Evolutionary conservation across 2,329 filamentous ascomycete species (phyloP), one percentile per base, ranked within the genome.

Genomic region (Calcarisporium arbuscula): DNA sequence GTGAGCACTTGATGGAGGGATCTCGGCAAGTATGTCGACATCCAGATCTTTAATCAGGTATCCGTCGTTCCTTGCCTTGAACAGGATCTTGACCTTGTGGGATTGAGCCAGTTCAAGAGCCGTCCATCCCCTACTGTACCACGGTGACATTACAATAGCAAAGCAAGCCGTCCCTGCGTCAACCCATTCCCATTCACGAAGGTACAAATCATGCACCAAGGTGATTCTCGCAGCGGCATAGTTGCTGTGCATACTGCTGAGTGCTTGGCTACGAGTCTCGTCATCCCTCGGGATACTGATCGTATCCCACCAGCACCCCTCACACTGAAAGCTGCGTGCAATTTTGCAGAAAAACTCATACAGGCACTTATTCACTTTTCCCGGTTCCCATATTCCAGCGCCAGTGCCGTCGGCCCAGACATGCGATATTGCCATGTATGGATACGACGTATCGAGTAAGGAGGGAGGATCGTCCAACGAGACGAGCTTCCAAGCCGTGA

Each of bases 221-320:
- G 48, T 51, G 14, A 29, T 22, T 11, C 31, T 18, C 2, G 49
- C 46, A 17, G 34, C 17, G 12, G 28, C 21, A 29, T 54, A 55
- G 34, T 51, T 54, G 8, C 19, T 17, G 16, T 54, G 42, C 40
- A 57, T 53, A 1, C 17, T 28, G 29, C 23, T 30, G 9, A 55
- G 41, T 1, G 47, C 49, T 27, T 39, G 35, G 5, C 10, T 38
- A 14, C 47, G 43, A 6, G 42, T 40, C 5, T 28, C 30, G 15
- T 40, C 35, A 7, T 46, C 42, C 11, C 26, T 31, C 8, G 53
- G 50, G 27, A 55, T 46, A 12, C 43, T 53, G 5, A 55, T 38
- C 4, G 51, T 46, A 35, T 55, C 53, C 53, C 52, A 56, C 53
- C 51, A 57, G 10, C 53, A 48, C 8, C 53, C 53, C 18, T 46